Base-by-base conservation (phyloP, 176 grass and related monocot species). In the Phoenix dactylifera region DNA sequence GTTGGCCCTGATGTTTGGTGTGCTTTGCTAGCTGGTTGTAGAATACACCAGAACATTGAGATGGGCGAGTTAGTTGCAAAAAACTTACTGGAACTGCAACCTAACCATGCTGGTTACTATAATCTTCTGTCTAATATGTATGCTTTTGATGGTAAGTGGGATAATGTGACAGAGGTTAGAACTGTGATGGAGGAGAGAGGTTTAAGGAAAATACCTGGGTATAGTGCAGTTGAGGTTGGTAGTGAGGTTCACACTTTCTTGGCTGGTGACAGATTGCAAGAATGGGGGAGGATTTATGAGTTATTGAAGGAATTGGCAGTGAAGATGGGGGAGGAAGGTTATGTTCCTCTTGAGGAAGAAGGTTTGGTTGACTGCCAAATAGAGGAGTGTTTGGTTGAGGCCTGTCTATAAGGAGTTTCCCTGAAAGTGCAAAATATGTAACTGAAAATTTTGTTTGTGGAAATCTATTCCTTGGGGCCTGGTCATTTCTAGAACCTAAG, bases 21-120 rank as follows among this genome's bases (percentile, higher is more conserved):
- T 72, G 72, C 88, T 25, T 82, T 83, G 68, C 88, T 87, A 72
- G 79, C 82, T 67, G 83, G 72, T 22, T 92, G 83, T 48, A 80
- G 68, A 51, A 52, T 24, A 74, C 73, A 92, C 30, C 72, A 29
- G 49, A 52, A 50, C 32, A 69, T 71, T 64, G 59, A 75, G 57
- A 89, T 81, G 15, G 57, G 74, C 18, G 62, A 68, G 59, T 26
- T 65, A 20, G 74, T 75, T 24, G 74, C 86, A 22, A 70, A 51
- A 4, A 65, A 72, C 16, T 58, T 89, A 22, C 50, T 84, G n/a
- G 55, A 72, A 18, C 17, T 81, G 29, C 62, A 81, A 24, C 53
- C 81, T 68, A 22, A 68, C 17, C 81, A 81, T 77, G 58, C 54
- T 81, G 86, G 81, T 20, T 81, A 89, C 70, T 81, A 81, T 52